Evolutionary conservation across 78 protist species (phyloP).

Genomic region (Dictyostelium purpureum): DNA sequence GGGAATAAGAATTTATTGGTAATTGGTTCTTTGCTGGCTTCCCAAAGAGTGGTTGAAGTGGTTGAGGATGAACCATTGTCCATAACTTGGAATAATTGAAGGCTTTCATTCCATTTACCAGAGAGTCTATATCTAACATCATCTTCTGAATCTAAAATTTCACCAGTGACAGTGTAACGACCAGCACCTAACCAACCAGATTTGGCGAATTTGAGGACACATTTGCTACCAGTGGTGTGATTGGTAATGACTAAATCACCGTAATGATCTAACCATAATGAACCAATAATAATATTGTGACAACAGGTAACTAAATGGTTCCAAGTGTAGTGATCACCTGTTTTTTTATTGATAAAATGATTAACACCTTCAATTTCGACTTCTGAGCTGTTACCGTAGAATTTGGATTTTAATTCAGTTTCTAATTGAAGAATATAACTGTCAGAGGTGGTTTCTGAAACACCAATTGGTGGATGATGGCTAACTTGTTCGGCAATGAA

Average conservation of each 20-base stretch:
- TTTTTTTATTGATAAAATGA: slow-evolving; percentile 54
- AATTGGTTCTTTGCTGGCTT: slow-evolving; percentile 62
- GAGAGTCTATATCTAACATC: slow-evolving; percentile 60
- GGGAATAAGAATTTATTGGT: slow-evolving; percentile 49
- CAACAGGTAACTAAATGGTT: slow-evolving; percentile 69
- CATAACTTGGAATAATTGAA: slow-evolving; percentile 52
- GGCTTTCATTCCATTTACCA: slow-evolving; percentile 81
- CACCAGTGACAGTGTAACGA: slow-evolving; percentile 74
- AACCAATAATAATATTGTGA: slow-evolving; percentile 78
- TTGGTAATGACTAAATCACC: slow-evolving; percentile 65
- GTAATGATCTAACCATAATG: slow-evolving; percentile 80
- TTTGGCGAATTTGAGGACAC: slow-evolving; percentile 76
- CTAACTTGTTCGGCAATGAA: slow-evolving; percentile 75
- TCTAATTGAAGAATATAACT: slow-evolving; percentile 70
- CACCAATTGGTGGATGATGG: slow-evolving; percentile 87
- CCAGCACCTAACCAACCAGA: slow-evolving; percentile 84
- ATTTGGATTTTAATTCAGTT: slow-evolving; percentile 69
- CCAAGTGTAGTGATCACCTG: slow-evolving; percentile 68
- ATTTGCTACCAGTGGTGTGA: slow-evolving; percentile 68
- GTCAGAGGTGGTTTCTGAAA: slow-evolving; percentile 34
- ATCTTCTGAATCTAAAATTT: slow-evolving; percentile 66
- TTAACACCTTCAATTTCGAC: slow-evolving; percentile 76
- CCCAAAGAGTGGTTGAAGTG: slow-evolving; percentile 48
- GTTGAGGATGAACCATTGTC: slow-evolving; percentile 29
- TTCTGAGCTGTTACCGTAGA: slow-evolving; percentile 77